A percentile compares a stretch with the other conserved stretches of the same genome.
Evolutionary conservation across 1,284 basidiomycete genomes (phyloP).

Genomic region (Macrocystidia cucumis): DNA sequence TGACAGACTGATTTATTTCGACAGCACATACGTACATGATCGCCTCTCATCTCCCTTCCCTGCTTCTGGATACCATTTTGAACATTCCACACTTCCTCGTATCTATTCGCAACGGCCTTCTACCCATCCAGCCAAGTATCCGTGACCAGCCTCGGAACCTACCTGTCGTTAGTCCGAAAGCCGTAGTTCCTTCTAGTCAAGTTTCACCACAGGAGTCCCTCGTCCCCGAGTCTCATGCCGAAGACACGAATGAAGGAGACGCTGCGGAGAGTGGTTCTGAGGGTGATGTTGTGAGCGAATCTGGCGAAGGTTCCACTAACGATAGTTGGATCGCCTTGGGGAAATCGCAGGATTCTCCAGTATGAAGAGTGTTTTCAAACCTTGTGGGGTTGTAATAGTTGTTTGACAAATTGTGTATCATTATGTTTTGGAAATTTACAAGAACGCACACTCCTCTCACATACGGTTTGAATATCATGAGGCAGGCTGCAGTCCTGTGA

Average conservation of each 20-base stretch:
- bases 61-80: conserved; percentile 57
- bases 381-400: too few species aligned
- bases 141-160: conserved; percentile 10
- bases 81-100: conserved; percentile 60
- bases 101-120: conserved; percentile 49
- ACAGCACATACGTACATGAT: conserved; percentile 57
- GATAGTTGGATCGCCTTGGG: conserved; percentile 66
- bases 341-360: conserved; percentile 8
- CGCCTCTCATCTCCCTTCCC: conserved; percentile 61
- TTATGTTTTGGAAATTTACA: too few species aligned
- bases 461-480: too few species aligned
- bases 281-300: conserved; percentile 57
- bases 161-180: too few species aligned
- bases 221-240: conserved; percentile 3
- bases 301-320: conserved; percentile 18
- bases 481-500: too few species aligned
- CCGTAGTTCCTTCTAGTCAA: too few species aligned
- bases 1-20: conserved; percentile 3
- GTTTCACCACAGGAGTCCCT: too few species aligned
- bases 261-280: conserved; percentile 42
- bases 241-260: conserved; percentile 14
- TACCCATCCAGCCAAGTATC: conserved; percentile 37
- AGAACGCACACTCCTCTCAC: too few species aligned
- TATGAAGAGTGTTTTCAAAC: conserved; percentile 6
- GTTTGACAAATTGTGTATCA: too few species aligned